Evolutionary conservation across 106 monocot species (phyloP).

Genomic region (Dactylorhiza incarnata): DNA sequence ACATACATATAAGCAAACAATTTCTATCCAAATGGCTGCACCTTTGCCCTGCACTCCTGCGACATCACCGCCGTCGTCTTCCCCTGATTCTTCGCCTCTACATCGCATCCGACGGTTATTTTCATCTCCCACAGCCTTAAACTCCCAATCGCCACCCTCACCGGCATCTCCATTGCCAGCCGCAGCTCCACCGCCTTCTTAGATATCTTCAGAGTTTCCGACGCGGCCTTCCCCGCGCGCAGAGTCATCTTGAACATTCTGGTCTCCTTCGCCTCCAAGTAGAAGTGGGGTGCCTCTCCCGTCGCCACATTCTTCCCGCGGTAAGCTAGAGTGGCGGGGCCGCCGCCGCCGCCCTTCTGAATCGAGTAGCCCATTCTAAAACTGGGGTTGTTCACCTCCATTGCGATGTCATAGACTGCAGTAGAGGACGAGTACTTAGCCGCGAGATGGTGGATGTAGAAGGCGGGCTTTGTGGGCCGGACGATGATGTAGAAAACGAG

Average conservation of each 20-base stretch:
- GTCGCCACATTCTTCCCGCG: conserved; percentile 6
- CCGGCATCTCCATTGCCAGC: conserved; percentile 17
- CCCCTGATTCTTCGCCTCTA: conserved; percentile 13
- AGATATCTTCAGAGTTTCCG: conserved; percentile 16
- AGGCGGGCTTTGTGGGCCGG: conserved; percentile 18
- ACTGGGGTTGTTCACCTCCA: conserved; percentile 34
- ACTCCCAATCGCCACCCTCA: conserved; percentile 17
- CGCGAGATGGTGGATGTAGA: conserved; percentile 19
- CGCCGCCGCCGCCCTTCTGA: conserved; percentile 11
- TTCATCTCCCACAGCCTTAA: conserved; percentile 16
- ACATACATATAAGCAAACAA: too few species aligned
- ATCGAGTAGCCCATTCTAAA: conserved; percentile 16
- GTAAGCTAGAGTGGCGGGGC: neutral
- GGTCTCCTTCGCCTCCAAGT: conserved; percentile 13
- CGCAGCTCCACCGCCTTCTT: conserved; percentile 19
- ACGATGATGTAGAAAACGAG: conserved; percentile 16
- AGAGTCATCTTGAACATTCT: conserved; percentile 19
- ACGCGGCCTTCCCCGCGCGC: conserved; percentile 3
- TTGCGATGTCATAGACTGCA: conserved; percentile 18
- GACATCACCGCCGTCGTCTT: conserved; percentile 18
- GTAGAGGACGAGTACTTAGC: neutral
- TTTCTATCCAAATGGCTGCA: too few species aligned
- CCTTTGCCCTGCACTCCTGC: conserved; percentile 27
- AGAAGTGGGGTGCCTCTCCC: conserved; percentile 21
- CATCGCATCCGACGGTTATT: conserved; percentile 27